Percentiles rank a stretch among this genome's conserved stretches.
Conservation (phyloP, 2,329 filamentous ascomycete genomes). For the Colletotrichum higginsianum region DNA sequence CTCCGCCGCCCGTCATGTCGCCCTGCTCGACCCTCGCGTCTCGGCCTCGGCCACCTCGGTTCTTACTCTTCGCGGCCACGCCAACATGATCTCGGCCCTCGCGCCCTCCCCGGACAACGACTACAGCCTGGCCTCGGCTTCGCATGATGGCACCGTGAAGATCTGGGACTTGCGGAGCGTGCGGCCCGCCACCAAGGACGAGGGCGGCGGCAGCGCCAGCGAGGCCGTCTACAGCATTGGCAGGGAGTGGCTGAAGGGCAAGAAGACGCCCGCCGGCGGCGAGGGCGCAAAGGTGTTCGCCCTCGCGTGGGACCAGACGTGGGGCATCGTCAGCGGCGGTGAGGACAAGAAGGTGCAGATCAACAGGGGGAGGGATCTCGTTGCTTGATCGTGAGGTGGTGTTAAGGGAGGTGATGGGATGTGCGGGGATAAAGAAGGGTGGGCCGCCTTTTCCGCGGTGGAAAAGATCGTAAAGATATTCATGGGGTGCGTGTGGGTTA, state of each 20-base stretch:
- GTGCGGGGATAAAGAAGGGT: neutral
- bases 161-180: conserved; percentile 92
- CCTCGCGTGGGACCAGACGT: conserved; percentile 86
- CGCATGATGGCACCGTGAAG: conserved; percentile 91
- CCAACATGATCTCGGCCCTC: conserved; percentile 73
- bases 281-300: conserved; percentile 93
- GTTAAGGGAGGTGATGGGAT: neutral
- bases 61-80: conserved; percentile 93
- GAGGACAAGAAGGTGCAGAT: conserved; percentile 97
- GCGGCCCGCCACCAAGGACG: conserved; percentile 70
- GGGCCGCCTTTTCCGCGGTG: neutral
- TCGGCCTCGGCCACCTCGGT: conserved; percentile 83
- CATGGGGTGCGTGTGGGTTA: conserved; percentile 11
- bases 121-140: conserved; percentile 89
- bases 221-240: conserved; percentile 83
- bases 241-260: conserved; percentile 78
- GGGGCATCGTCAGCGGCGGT: conserved; percentile 91
- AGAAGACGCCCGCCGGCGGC: conserved; percentile 77
- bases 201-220: conserved; percentile 76
- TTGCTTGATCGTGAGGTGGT: conserved; percentile 52
- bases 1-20: conserved; percentile 88
- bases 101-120: conserved; percentile 73
- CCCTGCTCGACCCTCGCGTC: conserved; percentile 90
- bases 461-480: neutral
- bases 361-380: conserved; percentile 76